Percentiles rank a stretch among this genome's conserved stretches.
These are phyloP conservation scores for Venturia carpophila DNA, from an alignment of 2,329 filamentous ascomycete genomes.

Conservation along the genomic window DNA sequence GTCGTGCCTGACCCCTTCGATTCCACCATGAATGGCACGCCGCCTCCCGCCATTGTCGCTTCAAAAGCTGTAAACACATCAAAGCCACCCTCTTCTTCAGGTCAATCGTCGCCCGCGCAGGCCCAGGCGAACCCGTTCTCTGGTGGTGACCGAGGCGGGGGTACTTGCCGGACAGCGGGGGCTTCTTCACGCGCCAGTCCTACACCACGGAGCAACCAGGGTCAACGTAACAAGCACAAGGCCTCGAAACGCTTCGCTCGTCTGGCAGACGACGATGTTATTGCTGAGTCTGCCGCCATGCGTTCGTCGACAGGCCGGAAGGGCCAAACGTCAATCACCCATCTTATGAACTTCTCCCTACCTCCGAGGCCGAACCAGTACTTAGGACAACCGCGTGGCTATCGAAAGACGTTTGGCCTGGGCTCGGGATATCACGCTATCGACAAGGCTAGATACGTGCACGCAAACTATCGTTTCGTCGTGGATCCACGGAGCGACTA, in stretches of 20 bases:
- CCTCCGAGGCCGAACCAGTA: constrained; percentile 63
- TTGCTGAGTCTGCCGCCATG: constrained; percentile 69
- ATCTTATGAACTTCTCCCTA: constrained; percentile 84
- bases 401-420: constrained; percentile 68
- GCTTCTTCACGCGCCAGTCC: constrained; percentile 32
- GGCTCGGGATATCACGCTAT: constrained; percentile 83
- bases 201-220: constrained; percentile 67
- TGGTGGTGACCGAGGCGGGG: constrained; percentile 29
- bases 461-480: constrained; percentile 96
- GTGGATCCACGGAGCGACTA: constrained; percentile 79
- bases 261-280: constrained; percentile 73
- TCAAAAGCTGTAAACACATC: constrained; percentile 22
- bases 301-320: constrained; percentile 62
- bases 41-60: constrained; percentile 32
- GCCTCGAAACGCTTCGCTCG: constrained; percentile 62
- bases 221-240: constrained; percentile 73
- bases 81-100: constrained; percentile 33
- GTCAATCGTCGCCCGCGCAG: constrained; percentile 36
- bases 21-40: constrained; percentile 20
- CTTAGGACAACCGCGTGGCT: constrained; percentile 38
- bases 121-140: constrained; percentile 38
- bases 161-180: constrained; percentile 31
- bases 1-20: not conserved
- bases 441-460: constrained; percentile 85
- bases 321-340: constrained; percentile 94